These are phyloP conservation scores for Cladosporium velox DNA, from an alignment of 2,329 filamentous ascomycete species.

Conservation along the genomic window DNA sequence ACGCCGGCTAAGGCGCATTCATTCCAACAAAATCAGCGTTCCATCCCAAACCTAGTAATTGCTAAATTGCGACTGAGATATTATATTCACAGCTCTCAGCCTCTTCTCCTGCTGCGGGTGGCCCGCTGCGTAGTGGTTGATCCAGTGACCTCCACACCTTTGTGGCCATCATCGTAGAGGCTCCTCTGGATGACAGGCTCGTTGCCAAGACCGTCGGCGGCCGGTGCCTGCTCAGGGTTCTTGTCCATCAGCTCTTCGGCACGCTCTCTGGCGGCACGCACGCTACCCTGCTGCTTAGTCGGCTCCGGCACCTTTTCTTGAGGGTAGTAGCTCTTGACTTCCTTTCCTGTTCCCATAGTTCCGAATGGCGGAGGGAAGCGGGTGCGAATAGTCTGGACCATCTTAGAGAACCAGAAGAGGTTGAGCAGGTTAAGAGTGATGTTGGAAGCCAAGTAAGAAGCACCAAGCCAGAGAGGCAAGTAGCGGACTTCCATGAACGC, in stretches of 20 bases:
- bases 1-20: not conserved
- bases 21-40: not conserved
- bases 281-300: slow-evolving; percentile 26
- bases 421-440: slow-evolving; percentile 73
- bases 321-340: slow-evolving; percentile 30
- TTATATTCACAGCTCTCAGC: slow-evolving; percentile 12
- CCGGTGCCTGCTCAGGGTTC: slow-evolving; percentile 12
- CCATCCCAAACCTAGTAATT: not conserved
- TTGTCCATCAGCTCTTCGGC: slow-evolving; percentile 25
- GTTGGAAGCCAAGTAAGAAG: slow-evolving; percentile 69
- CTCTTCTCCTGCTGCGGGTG: slow-evolving; percentile 24
- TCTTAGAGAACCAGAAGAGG: slow-evolving; percentile 84
- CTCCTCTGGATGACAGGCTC: slow-evolving; percentile 24
- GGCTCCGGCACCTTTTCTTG: slow-evolving; percentile 29
- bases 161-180: slow-evolving; percentile 32
- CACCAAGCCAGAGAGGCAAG: slow-evolving; percentile 70
- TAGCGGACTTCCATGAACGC: slow-evolving; percentile 34
- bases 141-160: slow-evolving; percentile 30
- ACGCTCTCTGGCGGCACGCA: slow-evolving; percentile 30
- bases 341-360: slow-evolving; percentile 40
- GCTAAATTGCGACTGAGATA: not conserved
- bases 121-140: slow-evolving; percentile 16
- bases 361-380: slow-evolving; percentile 65
- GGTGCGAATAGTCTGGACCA: slow-evolving; percentile 77
- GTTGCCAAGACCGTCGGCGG: slow-evolving; percentile 9